These are phyloP conservation scores for Claviceps sp. DNA, from an alignment of 2,329 filamentous ascomycete genomes.

Conservation along the genomic window DNA sequence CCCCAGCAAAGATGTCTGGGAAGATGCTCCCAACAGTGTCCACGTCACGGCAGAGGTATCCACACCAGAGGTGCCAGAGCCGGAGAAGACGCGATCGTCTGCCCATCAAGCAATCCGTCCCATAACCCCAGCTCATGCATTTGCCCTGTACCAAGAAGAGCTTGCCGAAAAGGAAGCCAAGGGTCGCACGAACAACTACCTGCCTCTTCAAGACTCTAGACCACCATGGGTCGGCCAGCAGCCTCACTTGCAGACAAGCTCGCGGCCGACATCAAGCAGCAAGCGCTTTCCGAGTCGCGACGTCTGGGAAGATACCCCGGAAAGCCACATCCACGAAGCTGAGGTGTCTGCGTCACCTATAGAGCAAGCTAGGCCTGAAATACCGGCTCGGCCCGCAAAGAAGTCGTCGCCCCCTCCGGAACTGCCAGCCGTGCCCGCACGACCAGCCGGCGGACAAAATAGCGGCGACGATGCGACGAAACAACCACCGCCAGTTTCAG, in stretches of 20 bases:
- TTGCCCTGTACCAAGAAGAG: slow-evolving; percentile 53
- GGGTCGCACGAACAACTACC: slow-evolving; percentile 16
- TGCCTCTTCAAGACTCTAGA: slow-evolving; percentile 18
- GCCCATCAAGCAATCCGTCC: slow-evolving; percentile 20
- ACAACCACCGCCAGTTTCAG: slow-evolving; percentile 30
- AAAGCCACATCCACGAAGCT: slow-evolving; percentile 67
- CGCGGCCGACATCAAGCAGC: slow-evolving; percentile 36
- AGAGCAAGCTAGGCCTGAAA: slow-evolving; percentile 16
- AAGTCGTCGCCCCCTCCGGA: slow-evolving; percentile 24
- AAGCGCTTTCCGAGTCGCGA: slow-evolving; percentile 82
- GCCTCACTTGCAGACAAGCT: slow-evolving; percentile 33
- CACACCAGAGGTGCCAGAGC: slow-evolving; percentile 46
- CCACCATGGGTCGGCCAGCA: slow-evolving; percentile 33
- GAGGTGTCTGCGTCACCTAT: slow-evolving; percentile 40
- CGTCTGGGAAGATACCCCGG: slow-evolving; percentile 88
- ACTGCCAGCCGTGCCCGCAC: slow-evolving; percentile 34
- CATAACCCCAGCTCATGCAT: slow-evolving; percentile 48
- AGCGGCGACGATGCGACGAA: slow-evolving; percentile 23
- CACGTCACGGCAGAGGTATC: slow-evolving; percentile 71
- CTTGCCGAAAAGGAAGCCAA: slow-evolving; percentile 43
- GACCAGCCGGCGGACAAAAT: slow-evolving; percentile 37
- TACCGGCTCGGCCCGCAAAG: slow-evolving; percentile 22
- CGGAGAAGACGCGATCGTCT: slow-evolving; percentile 24
- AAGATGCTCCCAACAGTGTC: slow-evolving; percentile 80
- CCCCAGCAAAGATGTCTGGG: slow-evolving; percentile 93